Base-by-base conservation (phyloP, 2,329 filamentous ascomycete species). In the Sarocladiaceae sp. region DNA sequence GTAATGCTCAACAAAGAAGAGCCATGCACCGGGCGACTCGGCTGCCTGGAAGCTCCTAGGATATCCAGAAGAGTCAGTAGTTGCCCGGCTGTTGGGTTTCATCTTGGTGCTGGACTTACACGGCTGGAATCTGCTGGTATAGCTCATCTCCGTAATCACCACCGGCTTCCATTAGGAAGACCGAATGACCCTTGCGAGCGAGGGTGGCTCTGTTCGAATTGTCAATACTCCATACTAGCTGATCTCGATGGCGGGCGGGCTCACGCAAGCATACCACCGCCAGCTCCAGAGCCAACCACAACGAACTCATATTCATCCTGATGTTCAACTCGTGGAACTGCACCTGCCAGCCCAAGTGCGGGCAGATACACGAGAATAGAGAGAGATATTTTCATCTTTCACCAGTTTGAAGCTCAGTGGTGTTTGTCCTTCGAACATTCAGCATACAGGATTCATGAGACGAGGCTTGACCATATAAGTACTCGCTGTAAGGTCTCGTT, bases 1-100 rank as follows among this genome's bases (percentile, higher is more conserved):
- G 52, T 80, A 81, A 56, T 83, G 78, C 45, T 72, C 69, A 35
- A 82, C 76, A 46, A 70, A 83, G 60, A 77, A 82, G 55, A 76
- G 68, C 78, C 78, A 82, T 1, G 54, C 26, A 13, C 26, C 26
- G 9, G 26, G 26, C 26, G 9, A 7, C 26, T 29, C 26, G 50
- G 44, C 55, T 56, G 23, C 15, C 46, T 0, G 48, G 47, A 2
- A 50, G 16, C 20, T 56, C 51, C 1, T 52, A 11, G 10, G 19
- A 26, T 16, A 33, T 21, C 10, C 31, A 15, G 46, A 15, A 45
- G 13, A 29, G 34, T 16, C 21, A 42, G 19, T 19, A 2, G 13
- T 3, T 11, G 21, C 3, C 12, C 33, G 7, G 13, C 6, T 16
- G 9, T 15, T 12, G 10, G 42, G 9, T 44, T 13, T 12, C 1